These are phyloP conservation scores for Thermothielavioides terrestris DNA, from an alignment of 495 filamentous ascomycete species.

Conservation along the genomic window DNA sequence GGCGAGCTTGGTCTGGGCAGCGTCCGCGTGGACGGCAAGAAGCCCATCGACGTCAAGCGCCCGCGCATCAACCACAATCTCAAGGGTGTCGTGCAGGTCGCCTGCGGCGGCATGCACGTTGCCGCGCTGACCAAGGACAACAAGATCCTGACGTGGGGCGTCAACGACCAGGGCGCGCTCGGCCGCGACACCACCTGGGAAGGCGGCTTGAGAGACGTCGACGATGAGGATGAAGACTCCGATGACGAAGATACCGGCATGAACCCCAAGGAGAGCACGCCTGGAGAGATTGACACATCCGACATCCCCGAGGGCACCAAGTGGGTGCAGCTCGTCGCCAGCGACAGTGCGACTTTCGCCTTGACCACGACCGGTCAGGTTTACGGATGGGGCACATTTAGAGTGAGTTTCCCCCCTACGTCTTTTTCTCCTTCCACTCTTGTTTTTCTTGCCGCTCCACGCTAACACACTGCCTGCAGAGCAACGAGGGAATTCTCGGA, in stretches of 20 bases:
- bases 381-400: slow-evolving; percentile 65
- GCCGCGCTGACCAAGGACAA: slow-evolving; percentile 57
- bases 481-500: slow-evolving; percentile 59
- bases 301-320: slow-evolving; percentile 41
- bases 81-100: slow-evolving; percentile 52
- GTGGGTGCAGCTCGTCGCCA: slow-evolving; percentile 55
- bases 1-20: slow-evolving; percentile 49
- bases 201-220: slow-evolving; percentile 53
- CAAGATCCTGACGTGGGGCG: slow-evolving; percentile 61
- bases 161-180: slow-evolving; percentile 61
- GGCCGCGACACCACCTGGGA: slow-evolving; percentile 52
- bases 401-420: too few relatives aligned
- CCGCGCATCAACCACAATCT: slow-evolving; percentile 47
- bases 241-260: slow-evolving; percentile 37
- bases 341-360: slow-evolving; percentile 56
- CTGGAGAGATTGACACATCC: slow-evolving; percentile 38
- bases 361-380: slow-evolving; percentile 54
- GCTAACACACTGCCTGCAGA: slow-evolving; percentile 18
- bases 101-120: slow-evolving; percentile 57
- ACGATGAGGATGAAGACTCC: slow-evolving; percentile 38
- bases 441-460: neutral
- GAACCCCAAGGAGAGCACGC: slow-evolving; percentile 55
- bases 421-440: too few relatives aligned
- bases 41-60: slow-evolving; percentile 47
- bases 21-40: slow-evolving; percentile 37